Evolutionary conservation across 495 filamentous ascomycete genomes (phyloP), one percentile per base, ranked within the genome.

Genomic region (Aspergillus carlsbadensis): DNA sequence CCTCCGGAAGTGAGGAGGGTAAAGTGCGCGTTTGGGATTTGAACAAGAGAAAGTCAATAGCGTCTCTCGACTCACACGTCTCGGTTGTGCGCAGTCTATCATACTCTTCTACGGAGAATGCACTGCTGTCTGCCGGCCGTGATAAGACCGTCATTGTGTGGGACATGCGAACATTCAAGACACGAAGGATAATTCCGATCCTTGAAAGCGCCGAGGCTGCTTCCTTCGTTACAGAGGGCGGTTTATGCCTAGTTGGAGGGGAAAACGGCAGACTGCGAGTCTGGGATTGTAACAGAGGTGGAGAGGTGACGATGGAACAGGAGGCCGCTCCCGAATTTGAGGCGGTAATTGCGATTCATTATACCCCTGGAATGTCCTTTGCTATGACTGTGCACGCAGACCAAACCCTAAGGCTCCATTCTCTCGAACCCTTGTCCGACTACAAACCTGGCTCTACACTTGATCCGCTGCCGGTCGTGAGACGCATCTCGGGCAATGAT

Each of bases 141-240:
- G 94, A 99, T 75, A 94, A 96, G 71, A 97, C 95, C 0, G 84
- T 92, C 35, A 94, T 93, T 47, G 70, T 96, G 56, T 97, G 92
- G 91, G 90, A 96, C 76, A 81, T 87, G 15, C 81, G 73, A 47
- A 89, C 81, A 13, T 98, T 92, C 91, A 92, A 91, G 64, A 70
- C 79, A n/a, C 84, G 86, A 41, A 88, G 84, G 35, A 87, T 95
- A 1, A 87, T 96, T 48, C 87, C 93, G 6, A 85, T 92, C 13
- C 78, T 95, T 21, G 94, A 99, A 68, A 83, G 84, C 41, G 78
- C 98, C 15, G 94, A 99, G 70, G 83, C 85, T 11, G 89, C 84
- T 2, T 88, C 89, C 0, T 97, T 98, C 67, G 66, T 96, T 18
- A 76, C 78, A 22, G 77, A 85, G 21, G 89, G 87, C 37, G 76